Evolutionary conservation across 2,329 filamentous ascomycete genomes (phyloP), one percentile per base, ranked within the genome.

Genomic region (Seiridium cupressi): DNA sequence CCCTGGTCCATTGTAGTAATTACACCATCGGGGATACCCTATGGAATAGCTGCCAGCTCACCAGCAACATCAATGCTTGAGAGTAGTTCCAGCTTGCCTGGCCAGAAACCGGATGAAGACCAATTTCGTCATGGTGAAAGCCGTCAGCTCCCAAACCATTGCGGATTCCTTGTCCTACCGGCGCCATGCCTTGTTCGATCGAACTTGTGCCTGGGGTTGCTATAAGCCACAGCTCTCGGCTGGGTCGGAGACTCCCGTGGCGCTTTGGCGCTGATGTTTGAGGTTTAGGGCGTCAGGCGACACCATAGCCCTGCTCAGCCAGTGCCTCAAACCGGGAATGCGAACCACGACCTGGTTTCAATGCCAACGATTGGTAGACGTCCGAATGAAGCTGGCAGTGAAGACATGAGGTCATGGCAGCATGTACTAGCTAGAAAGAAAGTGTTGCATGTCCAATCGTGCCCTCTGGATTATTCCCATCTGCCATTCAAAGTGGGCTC

Each of bases 51-150:
- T 26, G 18, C 18, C 18, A 26, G 18, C 18, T 26, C 18, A 26
- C 18, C 18, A 26, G 18, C 18, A 26, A 26, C 18, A 26, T 26
- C 18, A 26, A 26, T 26, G 18, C 18, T 26, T 26, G 18, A 26
- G 18, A 26, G 18, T 26, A 26, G 18, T 26, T 26, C 18, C 18
- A 26, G 18, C 18, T 26, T 26, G 18, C 18, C 18, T 26, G 48
- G 26, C 35, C 49, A 53, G 34, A 53, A 53, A 53, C 49, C 49
- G 49, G 49, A 38, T 53, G 26, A 53, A 53, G 53, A 44, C 10
- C 10, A 44, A 5, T 8, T 44, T 18, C 38, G 38, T 42, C 53
- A 38, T 55, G 42, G 34, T 55, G 26, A 48, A 48, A 9, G 8
- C 7, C 26, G 8, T 7, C 26, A 48, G 26, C 8, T 48, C 8